These are phyloP conservation scores for Aspergillus taichungensis DNA, from an alignment of 495 filamentous ascomycete genomes.

Conservation along the genomic window DNA sequence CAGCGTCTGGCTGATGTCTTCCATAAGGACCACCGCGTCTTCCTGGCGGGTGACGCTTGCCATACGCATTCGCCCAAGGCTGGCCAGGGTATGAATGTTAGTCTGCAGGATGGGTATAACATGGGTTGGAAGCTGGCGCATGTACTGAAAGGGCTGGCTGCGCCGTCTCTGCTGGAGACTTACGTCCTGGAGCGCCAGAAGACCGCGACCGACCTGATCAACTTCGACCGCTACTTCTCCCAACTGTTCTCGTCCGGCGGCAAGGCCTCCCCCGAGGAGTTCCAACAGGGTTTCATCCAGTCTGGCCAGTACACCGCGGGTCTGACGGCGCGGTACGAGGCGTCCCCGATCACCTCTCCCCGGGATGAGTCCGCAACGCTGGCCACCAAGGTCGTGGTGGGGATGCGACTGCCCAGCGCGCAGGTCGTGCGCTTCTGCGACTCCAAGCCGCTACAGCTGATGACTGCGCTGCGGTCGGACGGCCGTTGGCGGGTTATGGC, in stretches of 20 bases:
- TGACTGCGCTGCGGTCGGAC: conserved; percentile 38
- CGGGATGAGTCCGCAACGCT: conserved; percentile 20
- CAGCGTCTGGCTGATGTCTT: conserved; percentile 51
- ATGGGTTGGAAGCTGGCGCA: conserved; percentile 73
- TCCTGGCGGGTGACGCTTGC: conserved; percentile 51
- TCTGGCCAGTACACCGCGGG: conserved; percentile 58
- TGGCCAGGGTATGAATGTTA: conserved; percentile 47
- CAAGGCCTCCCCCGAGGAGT: conserved; percentile 28
- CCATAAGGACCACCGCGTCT: conserved; percentile 43
- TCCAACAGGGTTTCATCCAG: conserved; percentile 52
- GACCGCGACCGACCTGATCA: conserved; percentile 62
- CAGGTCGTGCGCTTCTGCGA: conserved; percentile 53
- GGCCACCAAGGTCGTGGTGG: conserved; percentile 40
- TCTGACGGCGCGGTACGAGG: conserved; percentile 47
- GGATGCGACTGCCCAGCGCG: conserved; percentile 49
- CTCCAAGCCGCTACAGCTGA: conserved; percentile 48
- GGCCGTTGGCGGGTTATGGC: conserved; percentile 55
- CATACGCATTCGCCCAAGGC: conserved; percentile 57
- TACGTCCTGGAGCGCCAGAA: conserved; percentile 61
- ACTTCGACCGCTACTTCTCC: conserved; percentile 62
- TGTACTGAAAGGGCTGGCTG: conserved; percentile 50
- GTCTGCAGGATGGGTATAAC: conserved; percentile 50
- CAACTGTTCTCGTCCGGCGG: conserved; percentile 46
- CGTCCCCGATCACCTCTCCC: conserved; percentile 36
- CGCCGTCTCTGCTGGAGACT: conserved; percentile 50